Evolutionary conservation across 75 land plant genomes (phyloP).

Genomic region (Pinus taeda): DNA sequence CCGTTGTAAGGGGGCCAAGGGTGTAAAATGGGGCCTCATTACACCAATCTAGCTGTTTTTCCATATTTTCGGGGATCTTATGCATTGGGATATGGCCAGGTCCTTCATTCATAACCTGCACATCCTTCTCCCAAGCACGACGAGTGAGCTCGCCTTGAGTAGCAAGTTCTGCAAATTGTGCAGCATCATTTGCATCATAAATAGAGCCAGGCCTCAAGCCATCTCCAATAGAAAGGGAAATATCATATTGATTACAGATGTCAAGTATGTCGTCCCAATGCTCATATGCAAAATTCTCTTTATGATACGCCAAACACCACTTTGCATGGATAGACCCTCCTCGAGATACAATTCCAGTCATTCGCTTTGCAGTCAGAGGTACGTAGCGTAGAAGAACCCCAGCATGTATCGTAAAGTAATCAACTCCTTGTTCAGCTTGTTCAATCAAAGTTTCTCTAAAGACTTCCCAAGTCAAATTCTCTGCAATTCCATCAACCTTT

Average conservation of each 20-base stretch:
- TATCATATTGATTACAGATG: constrained; percentile 95
- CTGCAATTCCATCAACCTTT: constrained; percentile 96
- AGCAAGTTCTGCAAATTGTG: constrained; percentile 95
- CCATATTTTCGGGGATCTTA: constrained; percentile 99
- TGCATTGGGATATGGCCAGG: constrained; percentile 98
- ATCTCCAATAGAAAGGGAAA: constrained; percentile 93
- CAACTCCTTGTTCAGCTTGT: constrained; percentile 99
- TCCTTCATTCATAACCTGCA: constrained; percentile 99
- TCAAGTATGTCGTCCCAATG: constrained; percentile 99
- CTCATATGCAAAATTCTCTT: constrained; percentile 99
- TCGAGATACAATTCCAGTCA: constrained; percentile 98
- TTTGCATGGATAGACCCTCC: constrained; percentile 99
- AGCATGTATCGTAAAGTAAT: constrained; percentile 98
- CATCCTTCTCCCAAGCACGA: constrained; percentile 99
- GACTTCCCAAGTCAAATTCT: constrained; percentile 88
- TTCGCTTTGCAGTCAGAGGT: constrained; percentile 92
- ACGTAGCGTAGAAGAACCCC: constrained; percentile 90
- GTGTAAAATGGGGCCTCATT: constrained; percentile 98
- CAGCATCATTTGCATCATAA: constrained; percentile 95
- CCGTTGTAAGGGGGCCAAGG: constrained; percentile 97
- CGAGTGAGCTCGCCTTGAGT: constrained; percentile 98
- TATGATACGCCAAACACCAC: constrained; percentile 98
- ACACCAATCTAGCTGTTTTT: constrained; percentile 97
- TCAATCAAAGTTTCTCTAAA: constrained; percentile 92
- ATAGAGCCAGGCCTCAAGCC: constrained; percentile 98